Conservation (phyloP, 1,139 yeast species). For the Hyphopichia burtonii region DNA sequence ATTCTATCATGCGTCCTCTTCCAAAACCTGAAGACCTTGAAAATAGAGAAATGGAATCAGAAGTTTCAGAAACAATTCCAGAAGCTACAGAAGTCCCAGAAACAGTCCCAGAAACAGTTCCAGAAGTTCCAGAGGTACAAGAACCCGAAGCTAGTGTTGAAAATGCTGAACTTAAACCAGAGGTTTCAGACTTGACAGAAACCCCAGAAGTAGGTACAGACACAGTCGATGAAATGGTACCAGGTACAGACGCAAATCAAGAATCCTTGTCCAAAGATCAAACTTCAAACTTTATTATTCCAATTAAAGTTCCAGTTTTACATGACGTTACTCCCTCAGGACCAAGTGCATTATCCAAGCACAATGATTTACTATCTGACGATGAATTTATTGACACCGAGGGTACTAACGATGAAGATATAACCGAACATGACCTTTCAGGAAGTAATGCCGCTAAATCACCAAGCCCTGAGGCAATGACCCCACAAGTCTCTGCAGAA, state of each 20-base stretch:
- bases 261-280: no score
- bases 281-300: conserved; percentile 1
- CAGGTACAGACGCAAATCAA: no score
- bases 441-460: neutral
- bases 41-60: neutral
- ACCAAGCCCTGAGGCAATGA: neutral
- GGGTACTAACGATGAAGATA: conserved; percentile 1
- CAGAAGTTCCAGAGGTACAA: no score
- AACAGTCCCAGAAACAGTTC: neutral
- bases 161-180: no score
- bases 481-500: neutral
- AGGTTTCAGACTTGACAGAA: no score
- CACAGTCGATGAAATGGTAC: no score
- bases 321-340: neutral
- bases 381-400: conserved; percentile 1
- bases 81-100: neutral
- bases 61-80: neutral
- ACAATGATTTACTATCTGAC: neutral
- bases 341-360: neutral
- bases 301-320: conserved; percentile 2
- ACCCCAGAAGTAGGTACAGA: no score
- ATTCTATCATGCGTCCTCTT: neutral
- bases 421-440: neutral
- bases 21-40: neutral
- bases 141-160: no score